A percentile compares a stretch with the other conserved stretches of the same genome.
Evolutionary conservation across 2,329 filamentous ascomycete genomes (phyloP).

Genomic region (Fusarium continuum): DNA sequence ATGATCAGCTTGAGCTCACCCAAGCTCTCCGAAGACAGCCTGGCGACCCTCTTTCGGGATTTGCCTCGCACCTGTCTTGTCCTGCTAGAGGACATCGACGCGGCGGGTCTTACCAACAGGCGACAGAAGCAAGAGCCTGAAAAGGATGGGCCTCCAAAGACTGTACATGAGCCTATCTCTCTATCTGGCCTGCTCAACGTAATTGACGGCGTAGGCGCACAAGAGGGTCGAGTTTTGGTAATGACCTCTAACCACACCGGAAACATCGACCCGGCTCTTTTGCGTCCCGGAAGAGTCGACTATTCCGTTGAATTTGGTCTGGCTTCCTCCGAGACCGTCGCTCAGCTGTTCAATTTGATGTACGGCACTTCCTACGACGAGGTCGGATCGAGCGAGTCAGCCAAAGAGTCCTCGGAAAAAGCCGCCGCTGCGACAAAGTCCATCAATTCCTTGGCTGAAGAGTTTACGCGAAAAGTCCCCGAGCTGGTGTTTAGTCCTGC

Average conservation of each 20-base stretch:
- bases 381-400: not conserved
- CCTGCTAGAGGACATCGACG: conserved; percentile 29
- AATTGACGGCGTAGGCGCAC: conserved; percentile 72
- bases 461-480: conserved; percentile 19
- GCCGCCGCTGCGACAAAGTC: not conserved
- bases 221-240: conserved; percentile 73
- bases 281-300: conserved; percentile 19
- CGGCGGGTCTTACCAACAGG: conserved; percentile 9
- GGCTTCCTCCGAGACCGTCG: conserved; percentile 7
- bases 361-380: not conserved
- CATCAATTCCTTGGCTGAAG: not conserved
- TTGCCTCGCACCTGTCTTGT: conserved; percentile 19
- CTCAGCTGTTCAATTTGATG: conserved; percentile 13
- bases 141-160: not conserved
- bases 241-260: conserved; percentile 71
- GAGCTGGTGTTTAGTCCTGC: conserved; percentile 26
- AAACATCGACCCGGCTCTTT: conserved; percentile 18
- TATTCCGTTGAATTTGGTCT: conserved; percentile 16
- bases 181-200: conserved; percentile 74
- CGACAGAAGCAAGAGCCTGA: not conserved
- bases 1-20: conserved; percentile 24
- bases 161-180: conserved; percentile 8
- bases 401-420: not conserved
- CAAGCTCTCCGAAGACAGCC: conserved; percentile 14
- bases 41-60: conserved; percentile 10